Base-by-base conservation (phyloP, 139 green algal genomes). In the Ulvella scutata region DNA sequence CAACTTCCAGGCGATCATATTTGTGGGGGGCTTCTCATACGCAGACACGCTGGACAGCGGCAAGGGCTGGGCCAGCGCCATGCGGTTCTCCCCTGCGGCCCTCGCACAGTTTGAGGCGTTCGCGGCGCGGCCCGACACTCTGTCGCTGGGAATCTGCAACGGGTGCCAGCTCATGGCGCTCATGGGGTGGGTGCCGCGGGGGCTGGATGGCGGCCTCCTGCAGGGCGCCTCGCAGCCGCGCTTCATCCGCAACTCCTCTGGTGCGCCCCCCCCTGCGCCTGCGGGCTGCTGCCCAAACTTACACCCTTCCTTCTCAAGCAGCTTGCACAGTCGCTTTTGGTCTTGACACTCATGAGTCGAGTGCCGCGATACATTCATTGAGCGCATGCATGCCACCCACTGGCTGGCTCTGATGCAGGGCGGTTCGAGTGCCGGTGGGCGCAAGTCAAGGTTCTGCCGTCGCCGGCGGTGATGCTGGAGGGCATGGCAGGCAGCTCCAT, bases 141-240 rank as follows among this genome's bases (percentile, higher is more conserved):
- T 93, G 81, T 95, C 87, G 44, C 87, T 99, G 37, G 95, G 95
- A 75, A 83, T 99, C 34, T 99, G 95, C 91, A 99, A 99, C 82
- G 95, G 95, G 38, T 98, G 94, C 86, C 95, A 99, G 88, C 87
- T 99, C n/a, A 97, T 98, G 94, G 95, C 95, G 26, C 86, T 99
- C 72, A 88, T 99, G 51, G 94, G 94, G 51, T 98, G 92, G 91
- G 92, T 99, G 82, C 94, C 92, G 1, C 88, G 85, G 4, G 79
- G 81, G 3, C 85, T 72, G 23, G 75, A 37, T 38, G 72, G 17
- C n/a, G 29, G 75, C n/a, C 38, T 85, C 43, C 82, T 93, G 75
- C 76, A 81, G 2, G 92, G 96, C 82, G 43, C 79, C 28, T 39
- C 82, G 51, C 94, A 99, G 85, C 94, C 94, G 1, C 89, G 94